Evolutionary conservation across 768 basidiomycete species (phyloP), one percentile per base, ranked within the genome.

Genomic region (Pleurotus citrinopileatus): DNA sequence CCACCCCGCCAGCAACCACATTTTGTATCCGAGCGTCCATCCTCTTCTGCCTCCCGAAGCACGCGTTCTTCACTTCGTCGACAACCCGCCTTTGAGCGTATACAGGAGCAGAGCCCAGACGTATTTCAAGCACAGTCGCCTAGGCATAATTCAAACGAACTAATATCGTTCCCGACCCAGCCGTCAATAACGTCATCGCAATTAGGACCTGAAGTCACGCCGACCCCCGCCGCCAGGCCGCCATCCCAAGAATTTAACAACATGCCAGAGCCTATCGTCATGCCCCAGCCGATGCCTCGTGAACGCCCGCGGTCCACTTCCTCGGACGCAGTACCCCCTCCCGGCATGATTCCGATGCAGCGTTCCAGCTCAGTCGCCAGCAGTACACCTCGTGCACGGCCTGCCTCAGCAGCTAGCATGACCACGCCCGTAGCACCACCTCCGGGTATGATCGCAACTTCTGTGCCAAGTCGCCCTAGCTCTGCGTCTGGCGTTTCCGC

Each of bases 211-310:
- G 48, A 51, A 34, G 48, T 37, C 7, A 47, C 45, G 2, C 45
- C 45, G n/a, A 51, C 48, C 4, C 48, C 34, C 19, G 17, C 48
- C 2, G 29, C 48, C 9, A 20, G 29, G 12, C 48, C 48, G 12
- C 32, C 48, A 4, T 51, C 48, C 10, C 28, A 23, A 10, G 22
- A 22, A 23, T n/a, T 51, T 37, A 12, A 9, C 15, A 12, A 12
- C 15, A 51, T 51, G 48, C 48, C 48, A 17, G 48, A 51, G 22
- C 28, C 48, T 23, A 51, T 51, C 10, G 48, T 51, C 34, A 51
- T 51, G 48, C 48, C 48, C 15, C 48, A 37, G 15, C 48, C 48
- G 1, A 20, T 37, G 29, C 8, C 48, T 23, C 32, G 34, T 32
- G 48, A 51, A 23, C 48, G 48, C 27, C 48, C 48, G 10, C 48